phyloP scores from a whole-genome alignment of 2,329 filamentous ascomycete species.

The Trichophyton equinum region DNA sequence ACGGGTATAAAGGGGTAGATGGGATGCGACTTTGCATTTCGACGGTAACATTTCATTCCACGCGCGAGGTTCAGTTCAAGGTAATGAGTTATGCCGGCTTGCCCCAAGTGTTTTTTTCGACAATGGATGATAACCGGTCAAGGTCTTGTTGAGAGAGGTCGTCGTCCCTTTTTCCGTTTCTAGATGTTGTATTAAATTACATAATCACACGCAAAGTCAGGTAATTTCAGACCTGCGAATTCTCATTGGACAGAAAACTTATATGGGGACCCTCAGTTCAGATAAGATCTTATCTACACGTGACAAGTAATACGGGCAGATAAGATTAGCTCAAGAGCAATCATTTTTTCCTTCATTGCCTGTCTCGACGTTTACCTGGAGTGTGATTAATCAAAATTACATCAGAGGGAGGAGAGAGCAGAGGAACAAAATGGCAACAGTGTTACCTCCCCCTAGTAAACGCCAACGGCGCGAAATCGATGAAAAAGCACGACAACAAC shows the following conservation, averaged over 20 bases:
- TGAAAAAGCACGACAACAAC: conserved; percentile 59
- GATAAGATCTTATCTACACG: too few relatives aligned
- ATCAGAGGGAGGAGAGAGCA: background rate
- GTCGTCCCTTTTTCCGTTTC: background rate
- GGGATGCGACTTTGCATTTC: background rate
- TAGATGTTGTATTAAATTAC: background rate
- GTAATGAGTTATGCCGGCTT: background rate
- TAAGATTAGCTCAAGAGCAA: background rate
- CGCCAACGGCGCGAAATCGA: conserved; percentile 65
- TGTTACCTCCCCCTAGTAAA: conserved; percentile 75
- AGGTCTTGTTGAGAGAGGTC: background rate
- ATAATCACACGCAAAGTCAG: too few relatives aligned
- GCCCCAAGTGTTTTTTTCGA: background rate
- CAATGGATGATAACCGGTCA: too few relatives aligned
- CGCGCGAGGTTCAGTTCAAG: background rate
- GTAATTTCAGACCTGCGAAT: too few relatives aligned
- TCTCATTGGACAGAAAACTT: too few relatives aligned
- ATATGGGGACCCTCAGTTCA: too few relatives aligned
- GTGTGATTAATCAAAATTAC: background rate
- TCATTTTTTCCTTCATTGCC: background rate
- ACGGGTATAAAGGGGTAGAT: background rate
- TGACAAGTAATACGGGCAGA: background rate
- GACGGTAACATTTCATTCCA: background rate
- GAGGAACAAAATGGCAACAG: conserved; percentile 54
- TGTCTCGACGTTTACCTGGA: background rate